Evolutionary conservation across 108 stramenopile genomes (phyloP).

Genomic region (Fistulifera pelliculosa): DNA sequence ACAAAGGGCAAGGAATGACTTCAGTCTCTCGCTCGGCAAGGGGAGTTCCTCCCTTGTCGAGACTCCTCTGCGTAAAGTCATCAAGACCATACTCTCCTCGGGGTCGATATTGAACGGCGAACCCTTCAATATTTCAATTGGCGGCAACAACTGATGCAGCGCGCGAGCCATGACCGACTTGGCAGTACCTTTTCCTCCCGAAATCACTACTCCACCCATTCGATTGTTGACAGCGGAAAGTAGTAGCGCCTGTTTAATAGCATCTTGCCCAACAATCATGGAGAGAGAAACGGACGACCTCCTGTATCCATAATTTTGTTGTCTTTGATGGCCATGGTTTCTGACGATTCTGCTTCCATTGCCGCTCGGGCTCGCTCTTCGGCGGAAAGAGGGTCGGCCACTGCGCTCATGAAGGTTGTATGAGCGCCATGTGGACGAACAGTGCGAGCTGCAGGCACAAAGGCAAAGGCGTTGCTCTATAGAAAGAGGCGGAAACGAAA

Average conservation of each 20-base stretch:
- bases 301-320: constrained; percentile 26
- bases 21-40: constrained; percentile 86
- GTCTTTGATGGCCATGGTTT: constrained; percentile 7
- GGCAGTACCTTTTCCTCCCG: constrained; percentile 91
- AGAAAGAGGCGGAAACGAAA: too few relatives aligned
- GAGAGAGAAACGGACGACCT: constrained; percentile 84
- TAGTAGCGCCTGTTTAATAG: constrained; percentile 91
- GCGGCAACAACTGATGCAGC: constrained; percentile 90
- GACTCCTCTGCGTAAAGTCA: constrained; percentile 62
- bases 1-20: constrained; percentile 87
- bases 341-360: constrained; percentile 30
- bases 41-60: constrained; percentile 70
- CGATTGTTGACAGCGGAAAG: constrained; percentile 82
- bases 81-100: constrained; percentile 73
- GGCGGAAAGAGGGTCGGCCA: constrained; percentile 24
- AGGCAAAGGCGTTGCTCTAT: constrained; percentile 28
- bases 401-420: constrained; percentile 30
- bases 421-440: not conserved
- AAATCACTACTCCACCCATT: constrained; percentile 94
- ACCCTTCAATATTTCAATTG: constrained; percentile 85
- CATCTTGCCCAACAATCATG: constrained; percentile 92
- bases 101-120: constrained; percentile 92
- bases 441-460: constrained; percentile 8
- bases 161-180: constrained; percentile 95
- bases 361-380: constrained; percentile 28